These are phyloP conservation scores for Candida lessepsii DNA, from an alignment of 805 yeast genomes.

Conservation along the genomic window DNA sequence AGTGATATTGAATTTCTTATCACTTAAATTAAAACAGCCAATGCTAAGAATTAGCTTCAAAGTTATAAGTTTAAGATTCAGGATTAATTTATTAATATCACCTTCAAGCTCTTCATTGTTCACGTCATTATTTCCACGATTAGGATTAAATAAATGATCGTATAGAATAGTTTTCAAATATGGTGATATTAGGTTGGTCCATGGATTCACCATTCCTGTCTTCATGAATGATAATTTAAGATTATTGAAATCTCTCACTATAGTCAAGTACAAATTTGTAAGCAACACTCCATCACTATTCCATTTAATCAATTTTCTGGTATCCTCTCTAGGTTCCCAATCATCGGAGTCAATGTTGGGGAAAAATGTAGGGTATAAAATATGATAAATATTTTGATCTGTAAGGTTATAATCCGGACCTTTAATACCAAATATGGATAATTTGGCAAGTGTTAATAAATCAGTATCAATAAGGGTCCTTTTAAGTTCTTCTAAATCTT, in stretches of 20 bases:
- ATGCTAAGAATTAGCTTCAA: conserved; percentile 26
- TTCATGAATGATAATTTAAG: conserved; percentile 27
- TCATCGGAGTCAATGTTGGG: conserved; percentile 43
- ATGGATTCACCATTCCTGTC: conserved; percentile 25
- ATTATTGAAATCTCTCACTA: conserved; percentile 20
- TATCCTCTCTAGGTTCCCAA: conserved; percentile 30
- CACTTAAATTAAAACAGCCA: conserved; percentile 15
- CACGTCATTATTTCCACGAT: too few species aligned
- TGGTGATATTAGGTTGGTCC: conserved; percentile 31
- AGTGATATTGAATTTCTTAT: conserved; percentile 11
- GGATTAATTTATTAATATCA: conserved; percentile 2
- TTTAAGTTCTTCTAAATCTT: conserved; percentile 8
- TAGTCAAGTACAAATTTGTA: neutral
- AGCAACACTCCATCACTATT: conserved; percentile 7
- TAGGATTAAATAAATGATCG: conserved; percentile 27
- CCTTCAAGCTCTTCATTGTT: too few species aligned
- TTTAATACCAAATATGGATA: conserved; percentile 41
- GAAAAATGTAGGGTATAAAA: conserved; percentile 43
- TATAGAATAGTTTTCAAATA: conserved; percentile 27
- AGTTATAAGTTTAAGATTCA: conserved; percentile 23
- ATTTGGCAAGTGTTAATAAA: conserved; percentile 35
- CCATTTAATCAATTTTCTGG: conserved; percentile 17
- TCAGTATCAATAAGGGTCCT: conserved; percentile 32
- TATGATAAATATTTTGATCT: conserved; percentile 44
- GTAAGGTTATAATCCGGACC: conserved; percentile 35